phyloP scores from a whole-genome alignment of 768 basidiomycete species.

The Mycena polygramma region DNA sequence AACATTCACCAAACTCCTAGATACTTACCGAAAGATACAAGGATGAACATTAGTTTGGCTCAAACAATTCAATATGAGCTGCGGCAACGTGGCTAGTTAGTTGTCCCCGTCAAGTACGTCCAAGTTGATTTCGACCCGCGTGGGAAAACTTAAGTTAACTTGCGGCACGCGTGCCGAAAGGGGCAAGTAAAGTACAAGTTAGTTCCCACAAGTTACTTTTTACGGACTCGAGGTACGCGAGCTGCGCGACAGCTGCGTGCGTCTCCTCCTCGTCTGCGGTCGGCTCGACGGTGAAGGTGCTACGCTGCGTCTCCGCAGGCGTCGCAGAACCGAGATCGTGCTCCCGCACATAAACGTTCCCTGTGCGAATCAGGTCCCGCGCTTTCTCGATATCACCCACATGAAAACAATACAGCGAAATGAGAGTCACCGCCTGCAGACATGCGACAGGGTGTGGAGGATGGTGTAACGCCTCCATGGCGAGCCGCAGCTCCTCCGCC shows the following conservation, averaged over 20 bases:
- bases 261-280: slow-evolving; percentile 1
- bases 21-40: no score
- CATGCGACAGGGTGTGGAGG: not conserved
- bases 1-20: no score
- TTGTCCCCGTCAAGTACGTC: no score
- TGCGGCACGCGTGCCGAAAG: no score
- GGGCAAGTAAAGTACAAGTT: no score
- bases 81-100: no score
- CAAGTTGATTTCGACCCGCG: no score
- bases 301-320: not conserved
- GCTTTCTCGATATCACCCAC: slow-evolving; percentile 22
- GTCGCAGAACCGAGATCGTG: not conserved
- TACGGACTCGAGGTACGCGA: slow-evolving; percentile 33
- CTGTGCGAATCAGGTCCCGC: slow-evolving; percentile 9
- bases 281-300: not conserved
- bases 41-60: no score
- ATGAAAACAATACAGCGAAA: slow-evolving; percentile 21
- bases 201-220: no score
- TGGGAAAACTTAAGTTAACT: no score
- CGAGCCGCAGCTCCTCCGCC: not conserved
- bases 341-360: not conserved
- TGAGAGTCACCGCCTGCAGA: slow-evolving; percentile 19
- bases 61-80: no score
- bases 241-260: slow-evolving; percentile 22
- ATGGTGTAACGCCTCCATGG: not conserved